These are phyloP conservation scores for Ceratobasidium sp. DNA, from an alignment of 1,284 basidiomycete genomes.

Conservation along the genomic window DNA sequence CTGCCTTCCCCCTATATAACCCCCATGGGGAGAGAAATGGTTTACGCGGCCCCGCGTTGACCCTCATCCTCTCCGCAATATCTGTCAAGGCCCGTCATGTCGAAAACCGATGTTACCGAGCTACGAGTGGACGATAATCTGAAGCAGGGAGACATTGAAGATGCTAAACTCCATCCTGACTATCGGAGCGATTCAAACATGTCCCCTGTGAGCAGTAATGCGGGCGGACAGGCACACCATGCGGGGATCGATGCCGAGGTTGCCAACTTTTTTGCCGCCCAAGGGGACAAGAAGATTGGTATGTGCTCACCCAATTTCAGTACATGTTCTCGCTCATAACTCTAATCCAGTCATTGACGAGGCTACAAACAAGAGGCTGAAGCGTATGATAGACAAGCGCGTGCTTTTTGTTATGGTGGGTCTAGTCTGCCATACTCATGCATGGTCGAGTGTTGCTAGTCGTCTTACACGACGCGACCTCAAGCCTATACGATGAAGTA, in stretches of 20 bases:
- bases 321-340: slow-evolving; percentile 38
- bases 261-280: slow-evolving; percentile 56
- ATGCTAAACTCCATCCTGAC: slow-evolving; percentile 22
- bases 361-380: slow-evolving; percentile 55
- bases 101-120: slow-evolving; percentile 21
- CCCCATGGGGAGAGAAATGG: slow-evolving; percentile 11
- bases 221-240: not conserved
- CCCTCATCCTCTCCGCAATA: not conserved
- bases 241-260: slow-evolving; percentile 59
- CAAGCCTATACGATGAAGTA: not conserved
- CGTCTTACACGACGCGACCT: too few relatives aligned
- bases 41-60: slow-evolving; percentile 19
- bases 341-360: slow-evolving; percentile 54
- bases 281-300: slow-evolving; percentile 43
- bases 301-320: not conserved
- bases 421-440: too few relatives aligned
- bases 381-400: slow-evolving; percentile 61
- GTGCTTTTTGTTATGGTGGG: slow-evolving; percentile 59
- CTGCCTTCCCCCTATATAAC: slow-evolving; percentile 22
- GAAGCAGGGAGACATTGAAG: slow-evolving; percentile 35
- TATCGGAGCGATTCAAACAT: slow-evolving; percentile 34
- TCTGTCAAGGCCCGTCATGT: slow-evolving; percentile 10
- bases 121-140: slow-evolving; percentile 30
- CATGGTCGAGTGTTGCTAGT: too few relatives aligned
- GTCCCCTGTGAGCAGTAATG: slow-evolving; percentile 35